Conservation (phyloP, 768 basidiomycete species). For the Lactarius trivialis region DNA sequence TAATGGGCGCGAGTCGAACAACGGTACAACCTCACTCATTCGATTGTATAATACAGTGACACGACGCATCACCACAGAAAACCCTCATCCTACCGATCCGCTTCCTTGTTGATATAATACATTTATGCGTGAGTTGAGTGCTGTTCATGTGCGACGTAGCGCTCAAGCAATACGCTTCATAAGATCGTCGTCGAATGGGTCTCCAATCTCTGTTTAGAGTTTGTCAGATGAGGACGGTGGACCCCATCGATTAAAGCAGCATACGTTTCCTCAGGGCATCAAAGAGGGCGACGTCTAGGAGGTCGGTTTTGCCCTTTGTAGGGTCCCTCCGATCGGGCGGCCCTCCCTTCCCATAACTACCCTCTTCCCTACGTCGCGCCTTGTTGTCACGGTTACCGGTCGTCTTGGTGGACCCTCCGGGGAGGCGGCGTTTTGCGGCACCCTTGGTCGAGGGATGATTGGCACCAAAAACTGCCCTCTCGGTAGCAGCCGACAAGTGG, state of each 20-base stretch:
- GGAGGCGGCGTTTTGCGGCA: constrained; percentile 21
- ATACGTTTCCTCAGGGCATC: constrained; percentile 19
- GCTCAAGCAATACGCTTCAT: constrained; percentile 24
- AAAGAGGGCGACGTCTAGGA: constrained; percentile 15
- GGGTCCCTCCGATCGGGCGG: constrained; percentile 13
- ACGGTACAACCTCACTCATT: background rate
- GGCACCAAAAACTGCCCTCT: background rate
- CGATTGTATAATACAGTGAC: background rate
- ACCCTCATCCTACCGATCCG: background rate
- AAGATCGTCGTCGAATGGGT: constrained; percentile 28
- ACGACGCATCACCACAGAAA: background rate
- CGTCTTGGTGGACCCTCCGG: constrained; percentile 15
- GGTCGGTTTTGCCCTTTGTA: constrained; percentile 17
- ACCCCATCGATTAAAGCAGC: background rate
- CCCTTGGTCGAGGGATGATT: constrained; percentile 5
- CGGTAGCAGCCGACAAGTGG: background rate
- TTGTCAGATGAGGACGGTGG: background rate
- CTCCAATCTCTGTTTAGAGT: constrained; percentile 27
- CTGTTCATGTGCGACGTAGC: background rate
- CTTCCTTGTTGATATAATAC: background rate
- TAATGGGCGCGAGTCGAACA: background rate
- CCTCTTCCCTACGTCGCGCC: constrained; percentile 22
- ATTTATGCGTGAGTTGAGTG: background rate
- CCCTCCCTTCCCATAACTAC: constrained; percentile 14
- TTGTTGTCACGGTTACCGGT: constrained; percentile 22